Percentiles rank a stretch among this genome's conserved stretches.
phyloP scores from a whole-genome alignment of 345 rosid genomes.

The Draba incana region DNA sequence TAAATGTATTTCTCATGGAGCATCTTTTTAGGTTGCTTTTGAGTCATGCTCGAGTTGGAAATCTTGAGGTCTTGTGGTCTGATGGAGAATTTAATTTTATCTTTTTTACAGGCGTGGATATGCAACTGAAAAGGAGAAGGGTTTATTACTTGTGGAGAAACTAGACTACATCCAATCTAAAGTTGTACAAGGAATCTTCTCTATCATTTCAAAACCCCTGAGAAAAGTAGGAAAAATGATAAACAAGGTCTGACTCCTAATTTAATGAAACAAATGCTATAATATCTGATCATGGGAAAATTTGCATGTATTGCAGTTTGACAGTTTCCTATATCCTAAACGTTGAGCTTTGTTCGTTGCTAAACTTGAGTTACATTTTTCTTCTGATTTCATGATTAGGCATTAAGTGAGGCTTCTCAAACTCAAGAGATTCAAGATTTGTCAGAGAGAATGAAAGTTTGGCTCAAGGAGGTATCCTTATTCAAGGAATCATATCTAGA shows the following conservation, averaged over 20 bases:
- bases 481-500: conserved; percentile 57
- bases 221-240: conserved; percentile 70
- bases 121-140: conserved; percentile 91
- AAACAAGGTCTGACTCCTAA: conserved; percentile 55
- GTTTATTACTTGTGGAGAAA: conserved; percentile 81
- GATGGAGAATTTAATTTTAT: conserved; percentile 19
- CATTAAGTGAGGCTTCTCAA: conserved; percentile 51
- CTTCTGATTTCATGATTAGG: conserved; percentile 50
- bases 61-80: not conserved
- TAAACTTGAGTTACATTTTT: conserved; percentile 13
- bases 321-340: not conserved
- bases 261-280: conserved; percentile 12
- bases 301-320: conserved; percentile 3
- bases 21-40: not conserved
- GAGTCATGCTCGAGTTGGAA: not conserved
- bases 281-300: not conserved
- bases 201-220: conserved; percentile 69
- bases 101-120: conserved; percentile 78
- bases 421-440: conserved; percentile 55
- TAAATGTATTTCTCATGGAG: not conserved
- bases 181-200: conserved; percentile 68
- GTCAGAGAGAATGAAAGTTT: conserved; percentile 54
- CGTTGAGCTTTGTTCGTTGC: conserved; percentile 9
- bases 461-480: conserved; percentile 67
- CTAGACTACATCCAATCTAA: conserved; percentile 89